Conservation (phyloP, 2,329 filamentous ascomycete species). For the Neoascochyta sp. region DNA sequence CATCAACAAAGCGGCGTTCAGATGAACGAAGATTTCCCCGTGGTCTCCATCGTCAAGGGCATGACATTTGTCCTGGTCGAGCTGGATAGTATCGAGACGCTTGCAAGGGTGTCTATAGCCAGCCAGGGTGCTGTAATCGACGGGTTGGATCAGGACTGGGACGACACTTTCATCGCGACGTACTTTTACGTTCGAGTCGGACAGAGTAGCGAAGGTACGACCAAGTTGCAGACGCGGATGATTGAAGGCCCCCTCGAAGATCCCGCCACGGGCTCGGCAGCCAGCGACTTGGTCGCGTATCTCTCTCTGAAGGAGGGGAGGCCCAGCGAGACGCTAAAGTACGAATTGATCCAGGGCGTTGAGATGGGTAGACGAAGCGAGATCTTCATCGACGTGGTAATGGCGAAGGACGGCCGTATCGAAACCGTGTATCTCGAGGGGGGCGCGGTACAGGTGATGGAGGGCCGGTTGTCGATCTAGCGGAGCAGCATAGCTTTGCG, state of each 20-base stretch:
- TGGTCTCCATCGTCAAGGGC: slow-evolving; percentile 61
- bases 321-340: slow-evolving; percentile 35
- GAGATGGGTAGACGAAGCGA: slow-evolving; percentile 52
- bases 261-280: slow-evolving; percentile 51
- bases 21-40: slow-evolving; percentile 23
- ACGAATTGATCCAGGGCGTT: slow-evolving; percentile 48
- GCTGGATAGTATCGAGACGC: slow-evolving; percentile 57
- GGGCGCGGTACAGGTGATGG: slow-evolving; percentile 42
- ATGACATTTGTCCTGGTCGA: slow-evolving; percentile 69
- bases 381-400: slow-evolving; percentile 46
- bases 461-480: slow-evolving; percentile 26
- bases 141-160: slow-evolving; percentile 50
- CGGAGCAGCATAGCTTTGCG: not conserved
- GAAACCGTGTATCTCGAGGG: slow-evolving; percentile 44
- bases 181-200: slow-evolving; percentile 58
- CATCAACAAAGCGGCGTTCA: slow-evolving; percentile 10
- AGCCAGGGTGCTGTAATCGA: slow-evolving; percentile 31
- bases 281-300: slow-evolving; percentile 46
- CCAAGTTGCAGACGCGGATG: slow-evolving; percentile 58
- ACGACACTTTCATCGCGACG: slow-evolving; percentile 50
- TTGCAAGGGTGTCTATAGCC: slow-evolving; percentile 46
- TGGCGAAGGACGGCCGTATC: slow-evolving; percentile 38
- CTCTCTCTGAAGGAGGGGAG: slow-evolving; percentile 42
- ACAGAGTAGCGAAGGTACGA: slow-evolving; percentile 23
- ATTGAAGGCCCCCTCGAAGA: slow-evolving; percentile 50